phyloP scores from a whole-genome alignment of 2,329 filamentous ascomycete species.

The Pezizomycotina sp. region DNA sequence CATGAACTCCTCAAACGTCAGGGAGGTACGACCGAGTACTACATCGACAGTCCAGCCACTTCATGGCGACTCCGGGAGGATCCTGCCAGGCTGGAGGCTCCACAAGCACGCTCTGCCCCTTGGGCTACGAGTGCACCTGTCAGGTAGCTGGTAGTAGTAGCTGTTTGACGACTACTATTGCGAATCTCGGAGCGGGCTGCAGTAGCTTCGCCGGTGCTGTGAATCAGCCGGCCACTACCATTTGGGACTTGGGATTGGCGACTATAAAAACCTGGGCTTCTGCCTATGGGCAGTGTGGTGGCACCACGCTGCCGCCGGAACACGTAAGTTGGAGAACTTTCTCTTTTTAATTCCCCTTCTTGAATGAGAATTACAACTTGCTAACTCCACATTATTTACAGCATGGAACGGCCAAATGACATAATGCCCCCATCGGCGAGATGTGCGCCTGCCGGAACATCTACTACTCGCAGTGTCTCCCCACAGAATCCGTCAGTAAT shows the following conservation, averaged over 20 bases:
- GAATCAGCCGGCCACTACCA: background rate
- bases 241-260: slow-evolving; percentile 8
- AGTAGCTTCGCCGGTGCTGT: slow-evolving; percentile 5
- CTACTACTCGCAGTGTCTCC: slow-evolving; percentile 10
- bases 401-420: slow-evolving; percentile 8
- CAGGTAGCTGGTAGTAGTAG: slow-evolving; percentile 3
- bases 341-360: too few species aligned
- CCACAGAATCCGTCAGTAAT: slow-evolving; percentile 1
- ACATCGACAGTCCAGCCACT: too few species aligned
- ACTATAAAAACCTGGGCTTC: slow-evolving; percentile 7
- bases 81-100: slow-evolving; percentile 1
- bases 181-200: slow-evolving; percentile 1
- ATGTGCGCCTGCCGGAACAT: slow-evolving; percentile 7
- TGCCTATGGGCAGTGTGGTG: slow-evolving; percentile 15
- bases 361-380: too few species aligned
- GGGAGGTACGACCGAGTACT: too few species aligned
- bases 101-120: slow-evolving; percentile 12
- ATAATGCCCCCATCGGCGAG: slow-evolving; percentile 7
- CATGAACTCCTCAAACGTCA: too few species aligned
- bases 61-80: slow-evolving; percentile 13
- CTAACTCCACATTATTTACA: background rate
- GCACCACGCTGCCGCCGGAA: slow-evolving; percentile 1
- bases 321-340: slow-evolving; percentile 8
- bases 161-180: slow-evolving; percentile 9
- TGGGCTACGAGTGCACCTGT: slow-evolving; percentile 8